Evolutionary conservation across 2,329 filamentous ascomycete species (phyloP).

Genomic region (Neonectria ditissima): DNA sequence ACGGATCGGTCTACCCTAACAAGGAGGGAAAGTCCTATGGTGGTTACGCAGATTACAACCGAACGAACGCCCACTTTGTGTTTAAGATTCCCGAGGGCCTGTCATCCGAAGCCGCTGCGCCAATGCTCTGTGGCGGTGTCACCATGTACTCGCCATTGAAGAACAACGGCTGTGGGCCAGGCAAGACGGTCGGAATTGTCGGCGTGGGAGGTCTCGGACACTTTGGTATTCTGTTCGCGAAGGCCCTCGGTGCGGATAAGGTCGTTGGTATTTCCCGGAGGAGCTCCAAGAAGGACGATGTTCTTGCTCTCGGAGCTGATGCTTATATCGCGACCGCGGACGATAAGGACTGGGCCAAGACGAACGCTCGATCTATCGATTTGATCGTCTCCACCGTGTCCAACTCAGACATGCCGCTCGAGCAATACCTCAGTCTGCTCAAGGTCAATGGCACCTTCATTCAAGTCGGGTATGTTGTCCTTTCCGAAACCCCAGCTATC

Average conservation of each 20-base stretch:
- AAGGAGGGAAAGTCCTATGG: constrained; percentile 72
- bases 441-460: constrained; percentile 67
- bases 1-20: constrained; percentile 65
- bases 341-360: constrained; percentile 62
- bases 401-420: constrained; percentile 32
- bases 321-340: constrained; percentile 68
- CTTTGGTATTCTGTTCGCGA: constrained; percentile 74
- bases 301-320: constrained; percentile 65
- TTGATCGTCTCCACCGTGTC: constrained; percentile 76
- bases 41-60: constrained; percentile 61
- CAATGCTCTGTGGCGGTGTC: constrained; percentile 85
- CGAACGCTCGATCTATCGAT: constrained; percentile 71
- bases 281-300: constrained; percentile 67
- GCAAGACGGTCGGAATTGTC: constrained; percentile 79
- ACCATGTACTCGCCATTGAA: constrained; percentile 82
- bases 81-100: constrained; percentile 81
- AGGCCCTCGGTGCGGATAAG: constrained; percentile 68
- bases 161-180: constrained; percentile 76
- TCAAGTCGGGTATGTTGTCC: constrained; percentile 61
- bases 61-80: constrained; percentile 48
- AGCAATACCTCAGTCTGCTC: constrained; percentile 47
- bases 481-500: not conserved
- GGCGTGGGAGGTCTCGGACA: constrained; percentile 79
- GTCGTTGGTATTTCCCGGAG: constrained; percentile 68
- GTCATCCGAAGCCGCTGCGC: constrained; percentile 70